Percentiles rank a stretch among this genome's conserved stretches.
Evolutionary conservation across 2,329 filamentous ascomycete species (phyloP).

Genomic region (Sphaceloma murrayae): DNA sequence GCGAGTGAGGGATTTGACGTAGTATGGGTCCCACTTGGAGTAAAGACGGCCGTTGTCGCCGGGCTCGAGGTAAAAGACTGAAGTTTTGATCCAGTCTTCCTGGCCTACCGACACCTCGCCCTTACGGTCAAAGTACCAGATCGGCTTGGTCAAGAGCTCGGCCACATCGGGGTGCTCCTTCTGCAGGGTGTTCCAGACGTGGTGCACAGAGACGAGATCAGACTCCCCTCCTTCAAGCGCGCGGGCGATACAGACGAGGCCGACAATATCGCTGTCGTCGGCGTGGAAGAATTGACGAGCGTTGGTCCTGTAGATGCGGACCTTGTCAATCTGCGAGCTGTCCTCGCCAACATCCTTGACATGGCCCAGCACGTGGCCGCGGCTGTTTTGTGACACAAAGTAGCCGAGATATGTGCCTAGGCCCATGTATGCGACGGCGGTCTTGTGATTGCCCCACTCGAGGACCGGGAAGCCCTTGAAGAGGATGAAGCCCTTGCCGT

Average conservation of each 20-base stretch:
- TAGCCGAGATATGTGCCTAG: slow-evolving; percentile 72
- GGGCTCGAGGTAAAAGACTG: slow-evolving; percentile 68
- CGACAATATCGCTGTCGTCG: slow-evolving; percentile 74
- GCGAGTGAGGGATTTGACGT: slow-evolving; percentile 62
- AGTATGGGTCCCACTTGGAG: slow-evolving; percentile 88
- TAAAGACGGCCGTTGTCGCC: slow-evolving; percentile 58
- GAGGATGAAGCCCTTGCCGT: slow-evolving; percentile 82
- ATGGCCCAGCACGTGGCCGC: slow-evolving; percentile 74
- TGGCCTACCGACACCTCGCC: slow-evolving; percentile 68
- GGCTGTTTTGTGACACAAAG: slow-evolving; percentile 77
- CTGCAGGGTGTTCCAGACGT: slow-evolving; percentile 74
- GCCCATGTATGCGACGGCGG: slow-evolving; percentile 82
- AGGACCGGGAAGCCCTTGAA: slow-evolving; percentile 76
- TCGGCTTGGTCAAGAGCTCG: slow-evolving; percentile 61
- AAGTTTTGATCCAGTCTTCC: slow-evolving; percentile 62
- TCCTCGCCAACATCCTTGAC: slow-evolving; percentile 84
- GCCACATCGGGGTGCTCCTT: slow-evolving; percentile 67
- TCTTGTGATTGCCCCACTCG: slow-evolving; percentile 69
- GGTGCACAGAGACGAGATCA: slow-evolving; percentile 68
- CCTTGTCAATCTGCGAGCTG: slow-evolving; percentile 68
- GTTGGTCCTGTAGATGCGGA: slow-evolving; percentile 83
- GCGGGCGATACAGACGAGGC: slow-evolving; percentile 68
- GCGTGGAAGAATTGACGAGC: slow-evolving; percentile 79
- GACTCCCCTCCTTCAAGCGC: slow-evolving; percentile 74
- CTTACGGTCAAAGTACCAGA: slow-evolving; percentile 91